Evolutionary conservation across 495 filamentous ascomycete genomes (phyloP).

Genomic region (Penicillium antarcticum): DNA sequence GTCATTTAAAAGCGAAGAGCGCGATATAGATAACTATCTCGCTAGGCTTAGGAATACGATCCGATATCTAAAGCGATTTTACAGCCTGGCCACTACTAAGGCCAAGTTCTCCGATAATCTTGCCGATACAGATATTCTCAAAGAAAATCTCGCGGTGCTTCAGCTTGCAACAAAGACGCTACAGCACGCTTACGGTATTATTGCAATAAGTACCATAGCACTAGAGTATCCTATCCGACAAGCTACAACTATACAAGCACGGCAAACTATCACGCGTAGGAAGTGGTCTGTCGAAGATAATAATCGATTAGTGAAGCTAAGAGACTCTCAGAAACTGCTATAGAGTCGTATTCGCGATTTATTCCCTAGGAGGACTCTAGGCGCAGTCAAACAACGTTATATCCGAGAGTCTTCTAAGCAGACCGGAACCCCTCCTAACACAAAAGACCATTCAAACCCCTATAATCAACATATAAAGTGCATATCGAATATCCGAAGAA

Average conservation of each 20-base stretch:
- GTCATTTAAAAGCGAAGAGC: background rate
- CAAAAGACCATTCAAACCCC: background rate
- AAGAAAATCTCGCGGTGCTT: conserved; percentile 1
- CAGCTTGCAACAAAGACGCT: background rate
- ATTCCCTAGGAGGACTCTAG: background rate
- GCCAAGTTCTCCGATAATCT: conserved; percentile 2
- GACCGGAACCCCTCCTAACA: background rate
- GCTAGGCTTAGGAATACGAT: background rate
- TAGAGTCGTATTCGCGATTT: background rate
- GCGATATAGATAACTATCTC: background rate
- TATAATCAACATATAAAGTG: background rate
- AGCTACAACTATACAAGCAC: background rate
- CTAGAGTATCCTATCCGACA: background rate
- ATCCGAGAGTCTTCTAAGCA: background rate
- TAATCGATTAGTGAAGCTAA: background rate
- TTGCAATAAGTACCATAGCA: background rate
- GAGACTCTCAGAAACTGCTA: conserved; percentile 1
- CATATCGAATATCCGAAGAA: background rate
- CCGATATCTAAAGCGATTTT: background rate
- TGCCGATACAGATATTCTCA: background rate
- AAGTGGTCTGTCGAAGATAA: background rate
- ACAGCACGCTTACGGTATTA: background rate
- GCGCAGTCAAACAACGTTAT: conserved; percentile 1
- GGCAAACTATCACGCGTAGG: background rate
- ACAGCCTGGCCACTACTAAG: background rate